Base-by-base conservation (phyloP, 2,329 filamentous ascomycete species). In the Endocalyx cinctus region DNA sequence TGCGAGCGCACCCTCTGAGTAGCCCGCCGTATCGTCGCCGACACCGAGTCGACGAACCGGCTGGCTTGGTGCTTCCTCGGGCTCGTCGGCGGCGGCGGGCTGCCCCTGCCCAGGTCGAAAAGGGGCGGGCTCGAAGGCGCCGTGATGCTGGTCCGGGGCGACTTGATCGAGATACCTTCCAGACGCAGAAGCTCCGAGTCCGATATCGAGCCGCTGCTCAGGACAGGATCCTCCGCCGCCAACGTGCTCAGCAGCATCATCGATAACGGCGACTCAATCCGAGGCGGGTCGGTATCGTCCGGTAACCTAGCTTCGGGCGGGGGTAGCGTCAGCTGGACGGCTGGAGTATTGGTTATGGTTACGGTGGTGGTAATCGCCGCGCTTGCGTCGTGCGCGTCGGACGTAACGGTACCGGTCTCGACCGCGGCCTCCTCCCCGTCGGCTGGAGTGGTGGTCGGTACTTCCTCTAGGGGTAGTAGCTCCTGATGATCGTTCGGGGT, bases 171-270 rank as follows among this genome's bases (percentile, higher is more conserved):
- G 41, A 71, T 69, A n/a, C 62, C 62, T 42, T 69, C 65, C 3
- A 71, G 56, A 18, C 60, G 56, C 7, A 67, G 57, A n/a, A 71
- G 54, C 43, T 70, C 67, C 23, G 64, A 64, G 40, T 71, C 66
- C 4, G 67, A 70, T 51, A 70, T 64, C 37, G 64, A 66, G 16
- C 52, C 60, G 11, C 54, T 54, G 25, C 54, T 54, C 10, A 57
- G 38, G 31, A 57, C 29, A 17, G 54, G 49, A 11, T 57, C 51
- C 27, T 29, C 33, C 5, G 41, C 29, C 13, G 50, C 30, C 34
- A 39, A 35, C 28, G 43, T 28, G 14, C 48, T 31, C 29, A 43
- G 33, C 10, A 29, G 31, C 15, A 47, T 39, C 13, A 40, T 35
- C 27, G 38, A 35, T 13, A 31, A 35, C 33, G 27, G 37, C 27